Evolutionary conservation across 176 grass and related monocot species (phyloP).

Genomic region (Carex cristatella): DNA sequence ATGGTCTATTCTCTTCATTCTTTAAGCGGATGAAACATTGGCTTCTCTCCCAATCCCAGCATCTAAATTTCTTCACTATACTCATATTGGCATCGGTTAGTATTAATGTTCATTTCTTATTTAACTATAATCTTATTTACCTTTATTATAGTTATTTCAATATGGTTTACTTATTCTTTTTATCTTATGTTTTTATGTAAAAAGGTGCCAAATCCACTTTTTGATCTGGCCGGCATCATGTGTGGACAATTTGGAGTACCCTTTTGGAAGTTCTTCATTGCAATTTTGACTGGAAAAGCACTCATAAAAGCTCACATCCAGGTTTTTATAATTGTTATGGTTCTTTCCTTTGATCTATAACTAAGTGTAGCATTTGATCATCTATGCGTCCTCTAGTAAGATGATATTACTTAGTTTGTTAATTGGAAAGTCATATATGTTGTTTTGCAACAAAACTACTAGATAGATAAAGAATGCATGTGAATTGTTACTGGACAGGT

Average conservation of each 20-base stretch:
- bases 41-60: slow-evolving; percentile 78
- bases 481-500: neutral
- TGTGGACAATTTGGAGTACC: slow-evolving; percentile 94
- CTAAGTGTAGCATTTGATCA: neutral
- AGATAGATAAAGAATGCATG: neutral
- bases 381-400: neutral
- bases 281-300: slow-evolving; percentile 87
- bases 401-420: neutral
- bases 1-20: slow-evolving; percentile 58
- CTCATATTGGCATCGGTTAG: slow-evolving; percentile 92
- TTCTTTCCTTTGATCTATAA: slow-evolving; percentile 13
- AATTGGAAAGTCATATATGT: neutral
- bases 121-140: neutral
- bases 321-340: slow-evolving; percentile 42
- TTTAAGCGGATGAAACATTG: slow-evolving; percentile 63
- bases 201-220: slow-evolving; percentile 91
- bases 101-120: slow-evolving; percentile 14
- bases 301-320: slow-evolving; percentile 97
- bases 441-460: neutral
- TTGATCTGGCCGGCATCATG: slow-evolving; percentile 98
- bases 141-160: slow-evolving; percentile 3
- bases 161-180: slow-evolving; percentile 26
- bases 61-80: slow-evolving; percentile 91
- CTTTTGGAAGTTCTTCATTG: slow-evolving; percentile 97
- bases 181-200: neutral